Conservation (phyloP, 2,329 filamentous ascomycete species). For the Aspergillus costaricaensis region DNA sequence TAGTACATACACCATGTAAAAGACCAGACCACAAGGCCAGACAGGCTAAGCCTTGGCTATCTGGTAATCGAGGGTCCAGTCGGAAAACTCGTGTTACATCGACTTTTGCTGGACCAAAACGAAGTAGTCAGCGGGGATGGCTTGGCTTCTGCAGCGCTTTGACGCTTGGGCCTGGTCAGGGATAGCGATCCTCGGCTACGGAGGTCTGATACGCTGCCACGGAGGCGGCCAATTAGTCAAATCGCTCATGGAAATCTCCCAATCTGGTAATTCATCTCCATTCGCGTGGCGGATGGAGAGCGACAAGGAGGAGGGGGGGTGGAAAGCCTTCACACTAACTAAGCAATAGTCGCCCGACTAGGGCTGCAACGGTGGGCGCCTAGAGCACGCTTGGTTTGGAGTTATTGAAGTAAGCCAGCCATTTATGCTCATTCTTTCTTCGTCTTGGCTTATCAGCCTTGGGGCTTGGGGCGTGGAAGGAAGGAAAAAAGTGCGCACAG, state of each 20-base stretch:
- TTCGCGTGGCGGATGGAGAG: background rate
- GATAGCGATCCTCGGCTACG: constrained; percentile 15
- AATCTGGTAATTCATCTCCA: constrained; percentile 1
- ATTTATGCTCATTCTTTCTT: constrained; percentile 5
- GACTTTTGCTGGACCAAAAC: background rate
- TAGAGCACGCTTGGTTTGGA: constrained; percentile 5
- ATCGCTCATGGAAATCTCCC: background rate
- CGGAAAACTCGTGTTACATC: constrained; percentile 18
- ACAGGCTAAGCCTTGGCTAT: constrained; percentile 26
- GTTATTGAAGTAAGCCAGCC: constrained; percentile 4
- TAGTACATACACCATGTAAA: background rate
- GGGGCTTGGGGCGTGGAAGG: too few relatives aligned
- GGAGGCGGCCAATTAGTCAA: background rate
- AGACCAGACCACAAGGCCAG: background rate
- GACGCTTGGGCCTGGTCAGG: constrained; percentile 17
- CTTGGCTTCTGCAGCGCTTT: constrained; percentile 29
- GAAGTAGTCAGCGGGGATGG: constrained; percentile 18
- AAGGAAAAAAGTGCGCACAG: too few relatives aligned
- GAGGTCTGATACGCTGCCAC: background rate
- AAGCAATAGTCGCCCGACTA: constrained; percentile 7
- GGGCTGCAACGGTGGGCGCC: constrained; percentile 10
- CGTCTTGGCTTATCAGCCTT: background rate
- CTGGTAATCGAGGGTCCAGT: constrained; percentile 16
- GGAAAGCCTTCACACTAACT: background rate
- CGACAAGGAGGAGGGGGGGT: background rate